Percentiles rank a stretch among this genome's conserved stretches.
phyloP scores from a whole-genome alignment of 2,329 filamentous ascomycete genomes.

The Truncatella angustata region DNA sequence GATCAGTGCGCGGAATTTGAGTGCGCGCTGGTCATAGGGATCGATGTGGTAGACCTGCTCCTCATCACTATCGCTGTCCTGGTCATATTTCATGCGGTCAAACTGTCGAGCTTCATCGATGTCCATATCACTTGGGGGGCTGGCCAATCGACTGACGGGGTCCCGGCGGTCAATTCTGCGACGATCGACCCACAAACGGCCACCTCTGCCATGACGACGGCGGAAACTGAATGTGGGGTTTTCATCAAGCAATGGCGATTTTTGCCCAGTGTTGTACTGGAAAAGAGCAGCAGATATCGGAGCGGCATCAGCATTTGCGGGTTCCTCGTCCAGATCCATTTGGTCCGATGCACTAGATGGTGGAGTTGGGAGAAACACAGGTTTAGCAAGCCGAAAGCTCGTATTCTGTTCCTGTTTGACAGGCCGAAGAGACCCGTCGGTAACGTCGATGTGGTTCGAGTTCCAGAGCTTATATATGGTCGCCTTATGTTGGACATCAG shows the following conservation, averaged over 20 bases:
- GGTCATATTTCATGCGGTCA: slow-evolving; percentile 84
- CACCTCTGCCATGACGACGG: slow-evolving; percentile 79
- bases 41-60: slow-evolving; percentile 76
- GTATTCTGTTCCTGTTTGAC: slow-evolving; percentile 63
- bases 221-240: slow-evolving; percentile 66
- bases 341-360: slow-evolving; percentile 56
- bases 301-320: slow-evolving; percentile 16
- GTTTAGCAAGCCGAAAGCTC: slow-evolving; percentile 70
- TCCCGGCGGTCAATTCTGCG: slow-evolving; percentile 34
- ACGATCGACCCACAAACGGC: slow-evolving; percentile 85
- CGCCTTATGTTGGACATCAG: slow-evolving; percentile 83
- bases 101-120: slow-evolving; percentile 32
- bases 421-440: slow-evolving; percentile 79
- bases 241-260: slow-evolving; percentile 32
- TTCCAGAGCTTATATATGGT: slow-evolving; percentile 92
- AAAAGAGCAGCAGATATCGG: slow-evolving; percentile 44
- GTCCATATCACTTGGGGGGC: slow-evolving; percentile 28
- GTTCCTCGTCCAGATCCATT: slow-evolving; percentile 51
- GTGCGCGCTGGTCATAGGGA: slow-evolving; percentile 59
- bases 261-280: neutral
- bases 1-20: slow-evolving; percentile 61
- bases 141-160: slow-evolving; percentile 14
- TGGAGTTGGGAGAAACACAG: slow-evolving; percentile 67
- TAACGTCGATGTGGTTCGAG: slow-evolving; percentile 82
- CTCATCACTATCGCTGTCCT: slow-evolving; percentile 74